These are phyloP conservation scores for Hypoxylon sp. DNA, from an alignment of 2,329 filamentous ascomycete species.

Conservation along the genomic window DNA sequence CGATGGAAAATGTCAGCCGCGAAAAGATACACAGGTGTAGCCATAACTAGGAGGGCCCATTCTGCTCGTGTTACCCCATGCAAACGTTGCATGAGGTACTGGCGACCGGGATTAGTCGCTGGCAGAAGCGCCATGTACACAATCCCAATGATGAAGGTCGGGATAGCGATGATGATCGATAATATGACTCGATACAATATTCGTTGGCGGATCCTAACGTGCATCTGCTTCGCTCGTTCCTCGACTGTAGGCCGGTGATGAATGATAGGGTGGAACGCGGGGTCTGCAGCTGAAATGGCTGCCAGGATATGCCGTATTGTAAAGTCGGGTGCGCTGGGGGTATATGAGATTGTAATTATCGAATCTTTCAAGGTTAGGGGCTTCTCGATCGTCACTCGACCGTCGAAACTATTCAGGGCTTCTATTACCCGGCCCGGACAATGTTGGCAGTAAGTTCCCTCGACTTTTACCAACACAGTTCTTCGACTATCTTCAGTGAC, in stretches of 20 bases:
- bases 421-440: constrained; percentile 13
- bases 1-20: constrained; percentile 23
- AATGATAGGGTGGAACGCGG: constrained; percentile 4
- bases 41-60: constrained; percentile 21
- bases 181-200: constrained; percentile 18
- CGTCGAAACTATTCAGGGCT: constrained; percentile 10
- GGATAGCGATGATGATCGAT: constrained; percentile 11
- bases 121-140: constrained; percentile 21
- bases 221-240: constrained; percentile 23
- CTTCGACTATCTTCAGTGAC: neutral
- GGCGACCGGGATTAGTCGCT: neutral
- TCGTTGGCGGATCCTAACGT: constrained; percentile 11
- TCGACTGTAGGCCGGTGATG: constrained; percentile 20
- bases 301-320: constrained; percentile 19
- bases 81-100: constrained; percentile 22
- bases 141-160: constrained; percentile 19
- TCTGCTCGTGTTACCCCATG: constrained; percentile 16
- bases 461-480: constrained; percentile 10
- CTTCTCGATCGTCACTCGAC: neutral
- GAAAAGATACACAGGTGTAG: constrained; percentile 20
- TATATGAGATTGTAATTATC: constrained; percentile 8
- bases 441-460: constrained; percentile 17
- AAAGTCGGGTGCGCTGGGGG: constrained; percentile 5
- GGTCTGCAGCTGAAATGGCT: constrained; percentile 7
- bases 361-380: constrained; percentile 2